Evolutionary conservation across 1,139 yeast species (phyloP), one percentile per base, ranked within the genome.

Genomic region (Candida frijolesensis): DNA sequence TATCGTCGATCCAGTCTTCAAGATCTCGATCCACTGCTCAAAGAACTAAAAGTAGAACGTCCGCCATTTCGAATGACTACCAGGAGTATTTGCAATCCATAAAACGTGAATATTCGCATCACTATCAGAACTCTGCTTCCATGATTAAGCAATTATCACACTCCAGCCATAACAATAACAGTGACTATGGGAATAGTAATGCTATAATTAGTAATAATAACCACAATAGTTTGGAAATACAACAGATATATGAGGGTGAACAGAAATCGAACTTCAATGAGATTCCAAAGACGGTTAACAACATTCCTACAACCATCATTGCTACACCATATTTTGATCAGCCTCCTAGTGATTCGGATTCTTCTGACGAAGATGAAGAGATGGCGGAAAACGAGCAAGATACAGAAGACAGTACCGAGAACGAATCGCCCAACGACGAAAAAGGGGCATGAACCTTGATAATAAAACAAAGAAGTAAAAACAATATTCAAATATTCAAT

Each of bases 281-380:
- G 16, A 14, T 15, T 10, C 40, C 44, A 18, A 27, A 29, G 38
- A 29, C 40, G 19, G 16, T 37, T 25, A 42, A 32, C 29, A 39
- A 45, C 22, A 42, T 38, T 19, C 46, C 50, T 4, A 62, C 60
- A 45, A 67, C 72, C 2, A 65, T 74, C 12, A 70, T 74, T 34
- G 76, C 78, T 6, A 66, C 74, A 10, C 78, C 78, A 39, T 74
- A 68, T 53, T 73, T 72, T 58, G 64, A 63, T 49, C 69, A 68
- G 22, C 79, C 79, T 3, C 79, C 79, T 2, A 48, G 56, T 32
- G 78, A 73, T 56, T 66, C 72, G 9, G 76, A 72, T 51, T 60
- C 65, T 11, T 66, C 64, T 43, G 57, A 53, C 8, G 66, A 62
- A 9, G 60, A 52, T 12, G 55, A 50, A 10, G 50, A 43, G 38